Evolutionary conservation across 1,284 basidiomycete genomes (phyloP).

Genomic region (Austroboletus niveus): DNA sequence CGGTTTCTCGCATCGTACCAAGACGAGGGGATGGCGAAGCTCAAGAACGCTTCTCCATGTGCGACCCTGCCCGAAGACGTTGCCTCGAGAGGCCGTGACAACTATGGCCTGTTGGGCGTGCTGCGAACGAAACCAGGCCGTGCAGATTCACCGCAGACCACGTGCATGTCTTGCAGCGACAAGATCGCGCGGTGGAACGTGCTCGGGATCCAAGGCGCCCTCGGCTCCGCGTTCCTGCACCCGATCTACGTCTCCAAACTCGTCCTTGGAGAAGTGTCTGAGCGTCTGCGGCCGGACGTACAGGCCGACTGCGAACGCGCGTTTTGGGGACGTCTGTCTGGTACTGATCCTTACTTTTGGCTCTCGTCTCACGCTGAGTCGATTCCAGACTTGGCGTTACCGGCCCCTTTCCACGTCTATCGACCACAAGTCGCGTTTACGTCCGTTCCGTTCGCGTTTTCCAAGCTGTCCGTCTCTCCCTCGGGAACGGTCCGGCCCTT

Average conservation of each 20-base stretch:
- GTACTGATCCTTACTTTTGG: not conserved
- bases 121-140: slow-evolving; percentile 90
- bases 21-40: slow-evolving; percentile 62
- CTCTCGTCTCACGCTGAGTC: too few relatives aligned
- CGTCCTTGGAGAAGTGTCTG: slow-evolving; percentile 69
- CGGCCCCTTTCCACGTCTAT: slow-evolving; percentile 45
- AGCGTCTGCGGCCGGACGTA: slow-evolving; percentile 40
- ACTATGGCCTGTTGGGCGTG: slow-evolving; percentile 71
- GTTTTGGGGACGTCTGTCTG: slow-evolving; percentile 49
- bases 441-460: slow-evolving; percentile 53
- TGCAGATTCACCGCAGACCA: slow-evolving; percentile 77
- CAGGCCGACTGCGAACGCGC: slow-evolving; percentile 60
- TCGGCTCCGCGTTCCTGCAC: slow-evolving; percentile 55
- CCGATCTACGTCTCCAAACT: slow-evolving; percentile 67
- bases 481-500: slow-evolving; percentile 43
- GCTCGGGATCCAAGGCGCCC: slow-evolving; percentile 82
- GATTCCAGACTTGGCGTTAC: slow-evolving; percentile 35
- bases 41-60: slow-evolving; percentile 52
- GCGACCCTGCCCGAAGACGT: slow-evolving; percentile 37
- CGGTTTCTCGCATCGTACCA: slow-evolving; percentile 71
- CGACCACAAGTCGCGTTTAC: slow-evolving; percentile 59
- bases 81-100: slow-evolving; percentile 72
- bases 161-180: slow-evolving; percentile 87
- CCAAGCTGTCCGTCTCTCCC: slow-evolving; percentile 42
- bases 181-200: slow-evolving; percentile 85